Conservation (phyloP, 1,284 basidiomycete genomes). For the Somion occarium region DNA sequence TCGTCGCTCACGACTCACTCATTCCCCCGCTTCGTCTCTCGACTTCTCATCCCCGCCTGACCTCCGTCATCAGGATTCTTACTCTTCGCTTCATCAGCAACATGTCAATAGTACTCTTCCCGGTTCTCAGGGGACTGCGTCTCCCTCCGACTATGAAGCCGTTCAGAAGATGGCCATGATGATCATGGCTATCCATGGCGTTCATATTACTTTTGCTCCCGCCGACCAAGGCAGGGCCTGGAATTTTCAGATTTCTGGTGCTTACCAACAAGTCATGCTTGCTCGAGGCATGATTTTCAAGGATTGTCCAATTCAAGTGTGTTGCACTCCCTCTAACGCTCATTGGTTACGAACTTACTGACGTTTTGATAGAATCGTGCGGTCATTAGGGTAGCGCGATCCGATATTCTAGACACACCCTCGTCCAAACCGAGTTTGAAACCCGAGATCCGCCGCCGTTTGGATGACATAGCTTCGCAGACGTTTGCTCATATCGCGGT, state of each 20-base stretch:
- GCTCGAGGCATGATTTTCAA: constrained; percentile 87
- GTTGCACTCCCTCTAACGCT: constrained; percentile 16
- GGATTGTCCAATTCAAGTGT: constrained; percentile 81
- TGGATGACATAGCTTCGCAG: constrained; percentile 90
- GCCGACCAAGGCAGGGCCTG: constrained; percentile 70
- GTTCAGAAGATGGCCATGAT: constrained; percentile 80
- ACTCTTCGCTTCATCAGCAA: constrained; percentile 37
- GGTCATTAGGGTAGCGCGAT: constrained; percentile 85
- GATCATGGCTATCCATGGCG: constrained; percentile 76
- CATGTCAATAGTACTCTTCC: constrained; percentile 30
- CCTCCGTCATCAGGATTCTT: constrained; percentile 41
- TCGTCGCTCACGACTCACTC: constrained; percentile 65
- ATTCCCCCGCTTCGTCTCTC: constrained; percentile 57
- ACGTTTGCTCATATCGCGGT: constrained; percentile 89
- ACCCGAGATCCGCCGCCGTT: constrained; percentile 77
- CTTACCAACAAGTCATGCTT: constrained; percentile 90
- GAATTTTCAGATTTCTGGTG: constrained; percentile 90
- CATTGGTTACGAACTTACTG: background rate
- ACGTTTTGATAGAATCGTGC: constrained; percentile 60
- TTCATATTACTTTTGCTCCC: constrained; percentile 75
- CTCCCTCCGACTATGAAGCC: constrained; percentile 57
- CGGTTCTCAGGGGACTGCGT: constrained; percentile 28
- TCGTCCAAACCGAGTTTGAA: constrained; percentile 82
- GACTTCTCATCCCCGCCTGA: constrained; percentile 46
- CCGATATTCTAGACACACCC: constrained; percentile 87